Evolutionary conservation across 495 filamentous ascomycete genomes (phyloP).

Genomic region (Tetracladium setigerum): DNA sequence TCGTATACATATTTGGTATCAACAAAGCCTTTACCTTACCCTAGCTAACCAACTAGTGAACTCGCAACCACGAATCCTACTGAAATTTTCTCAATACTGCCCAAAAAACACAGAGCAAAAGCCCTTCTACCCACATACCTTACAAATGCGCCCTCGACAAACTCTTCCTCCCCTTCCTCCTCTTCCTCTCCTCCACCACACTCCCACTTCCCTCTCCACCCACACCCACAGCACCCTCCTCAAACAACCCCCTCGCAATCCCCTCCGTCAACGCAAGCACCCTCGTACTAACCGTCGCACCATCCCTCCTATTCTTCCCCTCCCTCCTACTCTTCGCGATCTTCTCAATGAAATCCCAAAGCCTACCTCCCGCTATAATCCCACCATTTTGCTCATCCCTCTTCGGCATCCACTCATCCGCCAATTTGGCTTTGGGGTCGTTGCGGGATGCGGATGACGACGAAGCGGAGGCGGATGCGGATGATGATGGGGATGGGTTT

Average conservation of each 20-base stretch:
- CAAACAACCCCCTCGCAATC: conserved; percentile 41
- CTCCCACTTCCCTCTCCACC: conserved; percentile 16
- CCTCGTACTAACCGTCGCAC: conserved; percentile 77
- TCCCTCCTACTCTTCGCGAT: conserved; percentile 78
- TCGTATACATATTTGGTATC: too few relatives aligned
- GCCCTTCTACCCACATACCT: too few relatives aligned
- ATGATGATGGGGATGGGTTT: too few relatives aligned
- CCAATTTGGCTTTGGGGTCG: conserved; percentile 52
- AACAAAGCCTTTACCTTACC: too few relatives aligned
- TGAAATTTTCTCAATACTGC: too few relatives aligned
- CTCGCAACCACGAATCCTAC: too few relatives aligned
- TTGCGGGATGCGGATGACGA: too few relatives aligned
- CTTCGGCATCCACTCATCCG: conserved; percentile 69
- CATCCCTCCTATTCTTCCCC: conserved; percentile 91
- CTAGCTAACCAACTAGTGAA: too few relatives aligned
- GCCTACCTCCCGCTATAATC: conserved; percentile 58
- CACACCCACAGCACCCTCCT: conserved; percentile 24
- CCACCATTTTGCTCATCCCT: conserved; percentile 48
- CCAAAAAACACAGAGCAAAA: too few relatives aligned
- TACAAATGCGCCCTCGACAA: conserved; percentile 41
- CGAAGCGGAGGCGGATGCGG: too few relatives aligned
- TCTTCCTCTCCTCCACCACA: conserved; percentile 29
- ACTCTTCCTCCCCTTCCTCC: conserved; percentile 34
- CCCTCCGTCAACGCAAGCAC: conserved; percentile 46
- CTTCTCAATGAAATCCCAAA: conserved; percentile 87